Base-by-base conservation (phyloP, 768 basidiomycete genomes). In the Hygrophorus pudorinus region DNA sequence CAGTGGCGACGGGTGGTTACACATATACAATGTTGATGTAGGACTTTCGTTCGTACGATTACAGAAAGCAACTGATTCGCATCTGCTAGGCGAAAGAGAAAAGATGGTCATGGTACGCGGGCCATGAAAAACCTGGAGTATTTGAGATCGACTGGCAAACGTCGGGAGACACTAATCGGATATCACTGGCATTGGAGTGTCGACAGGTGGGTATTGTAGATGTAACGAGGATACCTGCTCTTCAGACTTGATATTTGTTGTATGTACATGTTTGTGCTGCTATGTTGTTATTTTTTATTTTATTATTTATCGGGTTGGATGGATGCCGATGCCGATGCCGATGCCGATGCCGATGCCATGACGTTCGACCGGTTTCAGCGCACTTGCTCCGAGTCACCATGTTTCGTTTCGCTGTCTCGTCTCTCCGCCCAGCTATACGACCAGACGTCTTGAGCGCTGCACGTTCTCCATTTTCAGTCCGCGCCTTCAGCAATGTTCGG, bases 121-220 rank as follows among this genome's bases (percentile, higher is more conserved):
- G 73, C 4, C 49, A 58, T 21, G 74, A 75, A 28, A 78, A 72
- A 52, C 76, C 75, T 8, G 78, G 81, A 6, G 72, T 87, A 17
- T 87, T 83, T 51, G 85, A 86, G 59, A 77, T 85, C 45, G 79
- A 78, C 54, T 87, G 85, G 85, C 80, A 79, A 58, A 66, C 63
- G 24, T 56, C 63, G 21, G 60, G 65, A 30, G 69, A 70, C 9
- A 57, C 73, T 32, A 76, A 80, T 57, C 70, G 85, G 30, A 69
- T 87, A 53, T 81, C 81, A 4, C 56, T 87, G 51, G 81, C 81
- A 14, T 62, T 87, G 54, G 81, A 85, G 59, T 77, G 75, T 48
- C 70, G 71, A 42, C 62, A 71, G 29, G 82, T 85, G n/a, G 81
- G 75, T 4, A 68, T 87, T 28, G 67, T 85, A 37, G 83, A 87